These are phyloP conservation scores for Erysimum cheiri DNA, from an alignment of 441 rosid genomes.

Conservation along the genomic window DNA sequence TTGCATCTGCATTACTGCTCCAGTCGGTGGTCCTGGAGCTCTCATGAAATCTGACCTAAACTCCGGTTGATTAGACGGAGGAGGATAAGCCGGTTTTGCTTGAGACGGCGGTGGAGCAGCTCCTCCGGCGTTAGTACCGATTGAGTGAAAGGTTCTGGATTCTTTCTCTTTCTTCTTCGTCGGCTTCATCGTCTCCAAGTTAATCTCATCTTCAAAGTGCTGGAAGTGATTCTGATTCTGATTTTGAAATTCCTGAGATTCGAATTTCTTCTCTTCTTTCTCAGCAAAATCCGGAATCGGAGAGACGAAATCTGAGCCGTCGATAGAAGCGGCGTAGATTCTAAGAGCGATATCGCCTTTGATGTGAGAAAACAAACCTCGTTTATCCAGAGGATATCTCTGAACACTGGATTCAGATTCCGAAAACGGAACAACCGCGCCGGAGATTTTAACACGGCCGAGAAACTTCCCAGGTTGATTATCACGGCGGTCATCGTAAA, in stretches of 20 bases:
- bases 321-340: slow-evolving; percentile 53
- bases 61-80: slow-evolving; percentile 52
- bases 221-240: slow-evolving; percentile 28
- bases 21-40: slow-evolving; percentile 60
- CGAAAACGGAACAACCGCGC: slow-evolving; percentile 58
- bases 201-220: slow-evolving; percentile 33
- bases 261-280: slow-evolving; percentile 45
- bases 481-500: slow-evolving; percentile 60
- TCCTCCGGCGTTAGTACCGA: slow-evolving; percentile 53
- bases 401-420: slow-evolving; percentile 67
- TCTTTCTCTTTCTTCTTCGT: slow-evolving; percentile 53
- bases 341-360: slow-evolving; percentile 74
- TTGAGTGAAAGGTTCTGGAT: slow-evolving; percentile 49
- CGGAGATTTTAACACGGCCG: slow-evolving; percentile 81
- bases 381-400: slow-evolving; percentile 81
- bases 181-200: slow-evolving; percentile 46
- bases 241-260: slow-evolving; percentile 40
- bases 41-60: slow-evolving; percentile 70
- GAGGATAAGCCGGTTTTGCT: slow-evolving; percentile 40
- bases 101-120: slow-evolving; percentile 40
- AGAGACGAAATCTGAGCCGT: slow-evolving; percentile 29
- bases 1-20: slow-evolving; percentile 70
- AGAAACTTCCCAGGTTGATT: slow-evolving; percentile 66
- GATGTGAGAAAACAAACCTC: slow-evolving; percentile 71
- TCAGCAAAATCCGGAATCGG: slow-evolving; percentile 9